Percentiles rank a stretch among this genome's conserved stretches.
Conservation (phyloP, 805 yeast species). For the Wickerhamiella alocasiicola region DNA sequence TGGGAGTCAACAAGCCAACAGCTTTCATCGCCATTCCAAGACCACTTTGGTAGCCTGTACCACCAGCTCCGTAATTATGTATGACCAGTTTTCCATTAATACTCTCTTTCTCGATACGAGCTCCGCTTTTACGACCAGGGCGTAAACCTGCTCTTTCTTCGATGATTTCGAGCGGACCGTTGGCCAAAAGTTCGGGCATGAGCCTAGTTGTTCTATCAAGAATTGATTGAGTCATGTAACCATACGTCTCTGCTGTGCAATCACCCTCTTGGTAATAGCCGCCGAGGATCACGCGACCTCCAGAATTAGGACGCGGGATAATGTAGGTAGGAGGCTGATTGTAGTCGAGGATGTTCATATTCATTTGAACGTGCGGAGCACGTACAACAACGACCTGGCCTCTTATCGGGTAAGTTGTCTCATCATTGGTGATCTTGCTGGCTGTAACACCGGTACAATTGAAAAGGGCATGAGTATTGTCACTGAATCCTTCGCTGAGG, state of each 20-base stretch:
- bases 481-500: slow-evolving; percentile 39
- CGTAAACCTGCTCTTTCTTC: slow-evolving; percentile 64
- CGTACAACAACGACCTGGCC: slow-evolving; percentile 68
- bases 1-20: slow-evolving; percentile 20
- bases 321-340: slow-evolving; percentile 42
- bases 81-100: slow-evolving; percentile 35
- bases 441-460: slow-evolving; percentile 75
- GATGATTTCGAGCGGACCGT: slow-evolving; percentile 37
- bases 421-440: slow-evolving; percentile 49
- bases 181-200: slow-evolving; percentile 32
- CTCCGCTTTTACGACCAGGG: slow-evolving; percentile 68
- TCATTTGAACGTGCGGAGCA: slow-evolving; percentile 56
- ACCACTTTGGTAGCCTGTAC: slow-evolving; percentile 67
- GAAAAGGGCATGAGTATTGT: slow-evolving; percentile 39
- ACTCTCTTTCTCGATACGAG: slow-evolving; percentile 48
- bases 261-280: slow-evolving; percentile 57
- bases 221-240: slow-evolving; percentile 48
- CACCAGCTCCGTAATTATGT: slow-evolving; percentile 70
- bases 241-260: slow-evolving; percentile 49
- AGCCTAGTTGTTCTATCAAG: slow-evolving; percentile 43
- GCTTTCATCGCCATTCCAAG: slow-evolving; percentile 47
- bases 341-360: slow-evolving; percentile 25
- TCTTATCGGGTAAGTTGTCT: slow-evolving; percentile 53
- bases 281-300: slow-evolving; percentile 59
- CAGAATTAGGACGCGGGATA: slow-evolving; percentile 58